Evolutionary conservation across 768 basidiomycete genomes (phyloP), one percentile per base, ranked within the genome.

Genomic region (Jaapia argillacea): DNA sequence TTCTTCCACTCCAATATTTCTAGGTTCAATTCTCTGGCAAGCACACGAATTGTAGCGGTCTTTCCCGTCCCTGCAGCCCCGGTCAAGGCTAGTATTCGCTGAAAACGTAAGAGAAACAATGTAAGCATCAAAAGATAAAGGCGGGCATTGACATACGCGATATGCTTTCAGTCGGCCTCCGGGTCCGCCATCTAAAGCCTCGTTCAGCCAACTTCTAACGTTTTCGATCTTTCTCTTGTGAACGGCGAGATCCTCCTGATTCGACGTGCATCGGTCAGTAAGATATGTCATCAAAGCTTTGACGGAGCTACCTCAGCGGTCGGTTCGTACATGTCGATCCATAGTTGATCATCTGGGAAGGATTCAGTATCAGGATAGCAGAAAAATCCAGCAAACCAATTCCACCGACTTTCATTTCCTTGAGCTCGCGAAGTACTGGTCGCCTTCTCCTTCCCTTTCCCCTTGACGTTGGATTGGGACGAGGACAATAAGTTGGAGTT

Each of bases 11-110:
- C 94, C 20, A 90, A 55, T 26, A 96, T 70, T 40, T 92, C 84
- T 42, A 87, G 77, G 2, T 70, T 76, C 51, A 93, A 62, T 53
- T 93, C 88, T 13, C 63, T 64, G 0, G 87, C 70, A 18, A 99
- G 64, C 2, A 91, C 74, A 22, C 77, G 75, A 2, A 98, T 51
- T 0, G 89, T 89, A 0, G 91, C 74, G 0, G 94, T 96, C 67
- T 99, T 99, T 0, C 79, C 94, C 0, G 80, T 77, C 1, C 94
- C 94, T 5, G 94, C 81, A 0, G 90, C 88, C 1, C 94, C 94
- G 2, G 86, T 85, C 7, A 99, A 63, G 0, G 77, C 77, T 5
- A 98, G 72, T 23, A 99, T 78, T 37, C 91, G 74, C 87, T 97
- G 45, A 3, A 38, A 10, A 16, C 3, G 48, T 16, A 37, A 45